Evolutionary conservation across 306 rosid species (phyloP), one percentile per base, ranked within the genome.

Genomic region (Gastrolobium villosum): DNA sequence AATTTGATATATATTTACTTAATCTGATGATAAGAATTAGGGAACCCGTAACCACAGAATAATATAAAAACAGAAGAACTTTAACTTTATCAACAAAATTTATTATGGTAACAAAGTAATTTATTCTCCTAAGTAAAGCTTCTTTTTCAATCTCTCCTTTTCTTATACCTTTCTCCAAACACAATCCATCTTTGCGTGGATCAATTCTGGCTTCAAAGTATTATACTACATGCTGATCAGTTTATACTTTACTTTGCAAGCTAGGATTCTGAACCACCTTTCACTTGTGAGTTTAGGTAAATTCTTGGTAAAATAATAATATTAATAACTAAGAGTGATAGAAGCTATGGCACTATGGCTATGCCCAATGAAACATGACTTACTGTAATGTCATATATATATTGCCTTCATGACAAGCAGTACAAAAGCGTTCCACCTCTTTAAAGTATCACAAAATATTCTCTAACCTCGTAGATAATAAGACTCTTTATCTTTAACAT

Each of bases 81-180:
- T 20, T 20, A 20, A 20, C 26, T 20, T 20, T 1, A 20, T 20
- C 1, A 20, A 20, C 26, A 20, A 20, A 20, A 1, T 20, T 20
- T 20, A 20, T 20, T 20, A 20, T 20, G 26, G 26, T 20, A 20
- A 20, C 26, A 20, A 20, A 20, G 26, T 20, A 20, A 20, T 20
- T 20, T 20, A 20, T 20, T 20, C 43, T 88, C 83, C 66, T 10
- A 74, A 88, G 78, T n/a, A 80, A 82, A 62, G 76, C 83, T 80
- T n/a, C n/a, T n/a, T 83, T 81, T 65, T 11, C 79, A 84, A 76
- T 79, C 72, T 83, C 65, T 9, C 60, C 73, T 73, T 68, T 64
- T 26, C 64, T 68, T 15, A 80, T 92, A 60, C 96, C 92, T 90
- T 88, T 90, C 95, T 67, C 84, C 70, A 78, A 80, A 77, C 82